Evolutionary conservation across 2,329 filamentous ascomycete genomes (phyloP).

Genomic region (Gliomastix tumulicola): DNA sequence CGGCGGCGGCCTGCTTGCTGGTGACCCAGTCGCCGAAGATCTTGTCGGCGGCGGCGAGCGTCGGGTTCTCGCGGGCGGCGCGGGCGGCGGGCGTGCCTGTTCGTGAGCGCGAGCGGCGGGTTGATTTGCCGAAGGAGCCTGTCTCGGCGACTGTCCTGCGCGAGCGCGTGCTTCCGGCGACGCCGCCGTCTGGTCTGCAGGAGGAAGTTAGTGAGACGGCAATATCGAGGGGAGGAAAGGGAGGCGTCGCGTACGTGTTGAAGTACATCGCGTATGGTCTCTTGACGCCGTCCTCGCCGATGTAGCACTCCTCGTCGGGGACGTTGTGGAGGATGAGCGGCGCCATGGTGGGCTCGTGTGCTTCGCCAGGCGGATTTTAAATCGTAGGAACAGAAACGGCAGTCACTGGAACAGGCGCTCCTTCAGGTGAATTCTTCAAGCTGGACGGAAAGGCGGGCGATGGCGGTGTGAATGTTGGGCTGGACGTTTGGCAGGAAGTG

Average conservation of each 20-base stretch:
- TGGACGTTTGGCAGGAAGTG: no score
- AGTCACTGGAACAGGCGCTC: no score
- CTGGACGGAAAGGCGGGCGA: no score
- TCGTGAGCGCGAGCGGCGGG: conserved; percentile 53
- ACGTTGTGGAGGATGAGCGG: conserved; percentile 63
- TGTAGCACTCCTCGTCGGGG: conserved; percentile 60
- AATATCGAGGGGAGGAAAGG: not conserved
- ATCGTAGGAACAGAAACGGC: no score
- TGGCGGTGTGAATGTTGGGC: no score
- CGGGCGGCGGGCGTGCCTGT: conserved; percentile 49
- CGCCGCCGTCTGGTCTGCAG: conserved; percentile 31
- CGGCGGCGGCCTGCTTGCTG: conserved; percentile 29
- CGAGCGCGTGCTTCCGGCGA: conserved; percentile 36
- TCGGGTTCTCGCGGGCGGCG: conserved; percentile 51
- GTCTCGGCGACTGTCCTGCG: conserved; percentile 51
- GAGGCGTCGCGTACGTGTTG: conserved; percentile 48
- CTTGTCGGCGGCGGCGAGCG: conserved; percentile 53
- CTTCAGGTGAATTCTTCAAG: no score
- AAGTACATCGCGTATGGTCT: conserved; percentile 62
- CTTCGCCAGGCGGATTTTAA: no score
- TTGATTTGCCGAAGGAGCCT: conserved; percentile 62
- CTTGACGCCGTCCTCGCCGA: conserved; percentile 58
- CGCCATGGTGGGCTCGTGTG: conserved; percentile 50
- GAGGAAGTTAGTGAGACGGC: no score
- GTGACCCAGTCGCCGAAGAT: conserved; percentile 54